Evolutionary conservation across 129 eudicot genomes (phyloP).

Genomic region (Helianthus annuus): HanXRQr2.0-SUNRISE NC_035440.2:163010467-163010966

Average conservation of each 20-base stretch:
- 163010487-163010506: neutral
- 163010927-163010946: too few species aligned
- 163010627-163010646: neutral
- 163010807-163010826: too few species aligned
- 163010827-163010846: too few species aligned
- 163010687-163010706: neutral
- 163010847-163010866: too few species aligned
- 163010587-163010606: constrained; percentile 1
- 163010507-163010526: neutral
- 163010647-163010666: neutral
- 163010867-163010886: too few species aligned
- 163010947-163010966: too few species aligned
- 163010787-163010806: too few species aligned
- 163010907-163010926: too few species aligned
- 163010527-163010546: constrained; percentile 6
- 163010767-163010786: too few species aligned
- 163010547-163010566: constrained; percentile 36
- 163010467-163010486: neutral
- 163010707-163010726: neutral
- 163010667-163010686: neutral
- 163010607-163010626: neutral
- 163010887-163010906: too few species aligned
- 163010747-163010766: too few species aligned
- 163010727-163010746: neutral
- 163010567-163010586: constrained; percentile 22